A percentile compares a stretch with the other conserved stretches of the same genome.
Conservation (phyloP, 1,284 basidiomycete genomes). For the Puccinia horiana region DNA sequence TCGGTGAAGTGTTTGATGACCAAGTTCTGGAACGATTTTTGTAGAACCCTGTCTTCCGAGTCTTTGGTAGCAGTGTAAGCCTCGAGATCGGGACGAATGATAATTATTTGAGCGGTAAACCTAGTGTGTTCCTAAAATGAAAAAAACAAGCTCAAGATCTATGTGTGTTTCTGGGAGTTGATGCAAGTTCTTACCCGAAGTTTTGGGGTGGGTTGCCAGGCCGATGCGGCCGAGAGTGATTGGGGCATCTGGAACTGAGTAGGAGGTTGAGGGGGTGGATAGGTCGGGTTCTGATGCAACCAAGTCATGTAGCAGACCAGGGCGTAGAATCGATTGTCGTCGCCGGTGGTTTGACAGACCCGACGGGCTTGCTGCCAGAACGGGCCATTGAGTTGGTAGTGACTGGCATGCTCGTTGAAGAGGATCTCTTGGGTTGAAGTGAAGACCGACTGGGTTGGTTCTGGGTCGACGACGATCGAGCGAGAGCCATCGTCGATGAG, state of each 20-base stretch:
- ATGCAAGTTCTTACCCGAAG: not conserved
- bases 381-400: conserved; percentile 19
- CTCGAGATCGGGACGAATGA: conserved; percentile 23
- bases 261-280: not conserved
- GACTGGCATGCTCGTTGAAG: conserved; percentile 27
- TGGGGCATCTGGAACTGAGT: not conserved
- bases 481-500: not conserved
- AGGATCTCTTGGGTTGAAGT: not conserved
- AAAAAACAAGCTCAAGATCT: no score
- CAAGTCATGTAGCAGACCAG: conserved; percentile 24
- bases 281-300: conserved; percentile 5
- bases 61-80: conserved; percentile 19
- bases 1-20: conserved; percentile 32
- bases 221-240: not conserved
- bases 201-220: conserved; percentile 1
- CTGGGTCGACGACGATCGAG: conserved; percentile 4
- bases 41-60: conserved; percentile 11
- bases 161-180: no score
- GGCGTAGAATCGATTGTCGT: conserved; percentile 25
- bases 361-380: conserved; percentile 14
- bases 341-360: conserved; percentile 20
- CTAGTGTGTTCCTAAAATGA: conserved; percentile 6
- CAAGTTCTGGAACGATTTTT: conserved; percentile 27
- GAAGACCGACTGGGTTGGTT: not conserved
- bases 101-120: conserved; percentile 25